Percentiles rank a stretch among this genome's conserved stretches.
Evolutionary conservation across 192 early-diverging fungal genomes (phyloP).

Genomic region (Rhizoclosmatium globosum): DNA sequence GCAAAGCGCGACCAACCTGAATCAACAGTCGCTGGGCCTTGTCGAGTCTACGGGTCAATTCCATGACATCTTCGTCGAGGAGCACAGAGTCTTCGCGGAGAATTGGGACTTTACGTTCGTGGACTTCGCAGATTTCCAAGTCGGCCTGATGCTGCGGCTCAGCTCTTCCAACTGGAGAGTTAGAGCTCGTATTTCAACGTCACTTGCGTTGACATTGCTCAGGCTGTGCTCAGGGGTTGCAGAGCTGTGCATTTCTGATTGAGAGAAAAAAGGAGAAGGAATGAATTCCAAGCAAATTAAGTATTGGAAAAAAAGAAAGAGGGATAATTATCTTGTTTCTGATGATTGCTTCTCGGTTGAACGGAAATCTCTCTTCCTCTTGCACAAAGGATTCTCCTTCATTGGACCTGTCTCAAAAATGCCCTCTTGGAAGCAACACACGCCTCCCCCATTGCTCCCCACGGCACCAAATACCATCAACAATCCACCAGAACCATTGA

Average conservation of each 20-base stretch:
- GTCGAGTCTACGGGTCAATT: constrained; percentile 20
- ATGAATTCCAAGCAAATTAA: neutral
- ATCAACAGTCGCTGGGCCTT: constrained; percentile 36
- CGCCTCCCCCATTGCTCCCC: neutral
- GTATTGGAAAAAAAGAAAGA: neutral
- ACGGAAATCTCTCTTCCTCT: neutral
- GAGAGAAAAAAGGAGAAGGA: neutral
- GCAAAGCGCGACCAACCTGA: constrained; percentile 11
- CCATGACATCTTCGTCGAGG: constrained; percentile 36
- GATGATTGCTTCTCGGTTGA: too few relatives aligned
- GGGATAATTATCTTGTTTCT: too few relatives aligned
- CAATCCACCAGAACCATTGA: neutral
- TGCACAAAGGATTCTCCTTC: neutral
- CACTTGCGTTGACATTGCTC: neutral
- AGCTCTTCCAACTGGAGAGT: constrained; percentile 1
- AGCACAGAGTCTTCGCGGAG: constrained; percentile 35
- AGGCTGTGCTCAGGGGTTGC: too few relatives aligned
- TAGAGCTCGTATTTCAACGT: neutral
- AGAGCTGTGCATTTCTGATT: neutral
- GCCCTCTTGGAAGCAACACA: neutral
- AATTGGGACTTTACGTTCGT: constrained; percentile 27
- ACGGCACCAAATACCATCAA: neutral
- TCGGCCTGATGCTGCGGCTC: constrained; percentile 1
- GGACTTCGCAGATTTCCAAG: neutral
- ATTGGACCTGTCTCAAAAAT: neutral